Conservation (phyloP, 2,329 filamentous ascomycete genomes). For the Aspergillus bombycis region DNA sequence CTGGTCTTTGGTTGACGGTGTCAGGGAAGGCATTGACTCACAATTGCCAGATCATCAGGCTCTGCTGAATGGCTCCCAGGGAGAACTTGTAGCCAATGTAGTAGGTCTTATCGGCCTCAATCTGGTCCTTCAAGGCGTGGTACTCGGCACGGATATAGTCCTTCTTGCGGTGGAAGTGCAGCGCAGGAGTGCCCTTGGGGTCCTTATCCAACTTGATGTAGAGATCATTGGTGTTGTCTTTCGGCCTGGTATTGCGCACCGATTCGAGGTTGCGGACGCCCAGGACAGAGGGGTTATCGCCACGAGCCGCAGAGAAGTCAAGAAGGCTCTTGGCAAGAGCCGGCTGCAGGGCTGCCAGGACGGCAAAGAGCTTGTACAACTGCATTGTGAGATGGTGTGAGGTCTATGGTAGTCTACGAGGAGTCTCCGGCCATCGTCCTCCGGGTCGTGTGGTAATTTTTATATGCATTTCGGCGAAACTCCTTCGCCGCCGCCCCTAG, state of each 20-base stretch:
- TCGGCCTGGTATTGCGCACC: slow-evolving; percentile 2
- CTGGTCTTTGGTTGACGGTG: not conserved
- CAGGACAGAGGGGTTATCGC: slow-evolving; percentile 14
- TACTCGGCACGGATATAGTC: slow-evolving; percentile 21
- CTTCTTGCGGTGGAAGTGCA: slow-evolving; percentile 19
- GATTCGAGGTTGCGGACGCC: slow-evolving; percentile 18
- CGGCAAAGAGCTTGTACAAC: not conserved
- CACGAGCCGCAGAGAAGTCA: slow-evolving; percentile 14
- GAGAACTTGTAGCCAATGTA: slow-evolving; percentile 19
- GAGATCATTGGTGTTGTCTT: slow-evolving; percentile 14
- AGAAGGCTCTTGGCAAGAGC: slow-evolving; percentile 4
- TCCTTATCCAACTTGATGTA: slow-evolving; percentile 22
- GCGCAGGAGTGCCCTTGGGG: slow-evolving; percentile 14
- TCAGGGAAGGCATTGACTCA: not conserved
- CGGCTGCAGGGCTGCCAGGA: not conserved
- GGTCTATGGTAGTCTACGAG: not conserved
- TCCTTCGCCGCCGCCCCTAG: not conserved
- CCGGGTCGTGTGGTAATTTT: not conserved
- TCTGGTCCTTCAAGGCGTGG: slow-evolving; percentile 13
- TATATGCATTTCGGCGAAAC: not conserved
- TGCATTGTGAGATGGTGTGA: not conserved
- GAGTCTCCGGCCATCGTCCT: not conserved
- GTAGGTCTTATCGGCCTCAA: slow-evolving; percentile 13
- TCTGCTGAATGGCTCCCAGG: slow-evolving; percentile 13
- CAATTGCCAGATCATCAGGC: slow-evolving; percentile 21